Evolutionary conservation across 2,329 filamentous ascomycete genomes (phyloP).

Genomic region (Pseudocercospora eumusae): DNA sequence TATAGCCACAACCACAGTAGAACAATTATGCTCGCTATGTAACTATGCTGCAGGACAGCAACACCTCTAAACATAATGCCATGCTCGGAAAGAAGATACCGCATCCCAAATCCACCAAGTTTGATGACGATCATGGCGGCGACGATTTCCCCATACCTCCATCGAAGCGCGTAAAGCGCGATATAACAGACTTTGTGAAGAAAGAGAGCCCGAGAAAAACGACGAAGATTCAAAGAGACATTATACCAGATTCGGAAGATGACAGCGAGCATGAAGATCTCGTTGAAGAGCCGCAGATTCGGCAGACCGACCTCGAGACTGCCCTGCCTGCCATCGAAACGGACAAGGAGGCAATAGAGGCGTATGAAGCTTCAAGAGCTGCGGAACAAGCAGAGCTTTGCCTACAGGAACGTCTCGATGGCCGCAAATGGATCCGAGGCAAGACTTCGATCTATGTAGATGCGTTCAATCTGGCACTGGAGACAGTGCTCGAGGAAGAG

Average conservation of each 20-base stretch:
- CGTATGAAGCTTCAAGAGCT: constrained; percentile 71
- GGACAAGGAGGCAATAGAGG: constrained; percentile 71
- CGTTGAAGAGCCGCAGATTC: constrained; percentile 33
- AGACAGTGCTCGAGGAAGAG: constrained; percentile 88
- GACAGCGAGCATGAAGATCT: constrained; percentile 37
- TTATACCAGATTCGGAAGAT: constrained; percentile 37
- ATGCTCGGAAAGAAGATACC: constrained; percentile 50
- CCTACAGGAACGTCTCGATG: constrained; percentile 54
- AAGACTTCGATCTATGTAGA: constrained; percentile 94
- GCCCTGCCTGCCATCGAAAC: constrained; percentile 68
- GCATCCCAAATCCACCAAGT: constrained; percentile 50
- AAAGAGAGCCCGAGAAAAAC: constrained; percentile 32
- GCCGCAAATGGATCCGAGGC: constrained; percentile 69
- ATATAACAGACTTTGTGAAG: constrained; percentile 26
- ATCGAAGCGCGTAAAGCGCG: constrained; percentile 46
- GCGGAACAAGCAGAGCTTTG: constrained; percentile 51
- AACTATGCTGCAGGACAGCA: constrained; percentile 43
- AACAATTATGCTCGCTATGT: not conserved
- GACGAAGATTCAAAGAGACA: constrained; percentile 20
- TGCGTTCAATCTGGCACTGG: constrained; percentile 89
- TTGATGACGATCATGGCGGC: constrained; percentile 37
- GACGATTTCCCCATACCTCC: constrained; percentile 42
- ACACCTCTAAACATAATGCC: constrained; percentile 49
- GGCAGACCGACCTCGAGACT: constrained; percentile 68
- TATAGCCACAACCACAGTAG: not conserved